phyloP scores from a whole-genome alignment of 1,284 basidiomycete species.

The Moesziomyces parantarcticus region DNA sequence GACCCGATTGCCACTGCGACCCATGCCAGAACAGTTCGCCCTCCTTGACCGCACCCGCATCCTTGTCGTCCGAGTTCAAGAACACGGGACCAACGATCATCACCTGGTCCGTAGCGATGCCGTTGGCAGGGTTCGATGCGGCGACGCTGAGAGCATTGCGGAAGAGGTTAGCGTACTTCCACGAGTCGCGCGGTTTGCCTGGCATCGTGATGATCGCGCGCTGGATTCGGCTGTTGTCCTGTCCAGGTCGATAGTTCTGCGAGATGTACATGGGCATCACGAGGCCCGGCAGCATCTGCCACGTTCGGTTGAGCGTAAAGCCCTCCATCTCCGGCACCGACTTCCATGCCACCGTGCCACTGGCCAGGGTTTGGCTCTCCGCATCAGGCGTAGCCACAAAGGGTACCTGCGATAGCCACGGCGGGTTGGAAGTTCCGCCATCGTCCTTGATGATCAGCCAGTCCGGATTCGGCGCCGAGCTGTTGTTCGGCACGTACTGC shows the following conservation, averaged over 20 bases:
- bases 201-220: slow-evolving; percentile 58
- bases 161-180: slow-evolving; percentile 62
- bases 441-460: slow-evolving; percentile 46
- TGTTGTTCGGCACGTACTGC: slow-evolving; percentile 28
- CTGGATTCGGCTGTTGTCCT: slow-evolving; percentile 47
- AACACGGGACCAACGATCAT: slow-evolving; percentile 54
- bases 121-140: slow-evolving; percentile 34
- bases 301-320: slow-evolving; percentile 55
- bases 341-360: slow-evolving; percentile 36
- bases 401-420: slow-evolving; percentile 35
- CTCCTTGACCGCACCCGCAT: slow-evolving; percentile 38
- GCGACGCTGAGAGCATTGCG: slow-evolving; percentile 49
- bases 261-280: slow-evolving; percentile 57
- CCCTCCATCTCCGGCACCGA: slow-evolving; percentile 44
- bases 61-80: slow-evolving; percentile 54
- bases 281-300: slow-evolving; percentile 24
- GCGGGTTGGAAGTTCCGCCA: slow-evolving; percentile 25
- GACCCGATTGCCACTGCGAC: slow-evolving; percentile 61
- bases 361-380: slow-evolving; percentile 4
- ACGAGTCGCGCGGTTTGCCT: slow-evolving; percentile 61
- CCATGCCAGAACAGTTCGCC: slow-evolving; percentile 52
- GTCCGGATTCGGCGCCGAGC: slow-evolving; percentile 19
- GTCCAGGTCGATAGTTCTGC: slow-evolving; percentile 32
- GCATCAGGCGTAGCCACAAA: slow-evolving; percentile 32
- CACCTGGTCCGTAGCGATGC: slow-evolving; percentile 34